These are phyloP conservation scores for Salmacisia buchloeana DNA, from an alignment of 1,284 basidiomycete species.

Conservation along the genomic window DNA sequence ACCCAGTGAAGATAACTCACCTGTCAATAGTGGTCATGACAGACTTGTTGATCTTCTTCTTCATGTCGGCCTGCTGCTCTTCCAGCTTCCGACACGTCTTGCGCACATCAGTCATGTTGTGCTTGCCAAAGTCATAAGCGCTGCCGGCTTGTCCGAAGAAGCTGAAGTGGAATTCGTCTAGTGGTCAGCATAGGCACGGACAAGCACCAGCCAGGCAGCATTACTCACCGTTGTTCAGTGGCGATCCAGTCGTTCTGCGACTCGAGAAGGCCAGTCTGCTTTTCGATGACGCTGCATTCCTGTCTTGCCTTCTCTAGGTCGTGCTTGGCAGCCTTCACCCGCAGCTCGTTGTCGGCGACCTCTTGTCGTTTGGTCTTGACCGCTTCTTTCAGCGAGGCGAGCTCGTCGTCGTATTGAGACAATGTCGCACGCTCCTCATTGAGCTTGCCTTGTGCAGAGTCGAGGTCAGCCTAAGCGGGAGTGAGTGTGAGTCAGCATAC, in stretches of 20 bases:
- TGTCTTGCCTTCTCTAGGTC: slow-evolving; percentile 56
- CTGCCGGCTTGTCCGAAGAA: slow-evolving; percentile 75
- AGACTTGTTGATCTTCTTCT: slow-evolving; percentile 91
- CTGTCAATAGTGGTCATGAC: slow-evolving; percentile 89
- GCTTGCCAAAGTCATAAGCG: slow-evolving; percentile 74
- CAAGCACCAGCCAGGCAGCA: background rate
- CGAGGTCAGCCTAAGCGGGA: slow-evolving; percentile 58
- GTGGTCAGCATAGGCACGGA: slow-evolving; percentile 5
- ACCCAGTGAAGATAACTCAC: slow-evolving; percentile 55
- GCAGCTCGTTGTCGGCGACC: slow-evolving; percentile 67
- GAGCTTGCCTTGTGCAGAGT: slow-evolving; percentile 67
- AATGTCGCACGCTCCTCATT: slow-evolving; percentile 78
- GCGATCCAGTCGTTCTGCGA: slow-evolving; percentile 80
- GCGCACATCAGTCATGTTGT: slow-evolving; percentile 64
- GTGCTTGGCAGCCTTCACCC: slow-evolving; percentile 60
- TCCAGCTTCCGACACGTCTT: slow-evolving; percentile 72
- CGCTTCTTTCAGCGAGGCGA: slow-evolving; percentile 71
- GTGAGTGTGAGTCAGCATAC: slow-evolving; percentile 3
- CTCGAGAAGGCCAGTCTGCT: slow-evolving; percentile 59
- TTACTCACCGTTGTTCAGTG: slow-evolving; percentile 65
- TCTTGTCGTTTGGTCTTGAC: slow-evolving; percentile 76
- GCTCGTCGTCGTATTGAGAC: slow-evolving; percentile 78
- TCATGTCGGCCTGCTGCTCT: slow-evolving; percentile 74
- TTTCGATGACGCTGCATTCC: slow-evolving; percentile 51
- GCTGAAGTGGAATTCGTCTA: slow-evolving; percentile 29